These are phyloP conservation scores for Euryodendron excelsum DNA, from an alignment of 148 eudicot species.

Conservation along the genomic window DNA sequence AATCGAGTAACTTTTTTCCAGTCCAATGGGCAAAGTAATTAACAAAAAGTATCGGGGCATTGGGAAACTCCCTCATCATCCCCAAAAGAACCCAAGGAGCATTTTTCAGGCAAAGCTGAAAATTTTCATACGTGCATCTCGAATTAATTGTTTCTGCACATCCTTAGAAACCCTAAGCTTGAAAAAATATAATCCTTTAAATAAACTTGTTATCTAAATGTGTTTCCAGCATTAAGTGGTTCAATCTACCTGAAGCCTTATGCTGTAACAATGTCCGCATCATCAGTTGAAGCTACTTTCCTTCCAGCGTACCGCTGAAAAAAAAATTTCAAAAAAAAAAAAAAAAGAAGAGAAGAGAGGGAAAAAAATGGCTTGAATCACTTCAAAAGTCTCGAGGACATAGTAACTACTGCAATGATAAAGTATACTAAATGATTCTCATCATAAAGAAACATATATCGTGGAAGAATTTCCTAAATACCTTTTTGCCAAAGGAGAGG, in stretches of 20 bases:
- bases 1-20: background rate
- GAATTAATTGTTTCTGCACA: constrained; percentile 6
- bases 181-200: background rate
- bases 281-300: constrained; percentile 39
- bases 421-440: background rate
- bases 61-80: constrained; percentile 13
- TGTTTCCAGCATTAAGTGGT: background rate
- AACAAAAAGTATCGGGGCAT: background rate
- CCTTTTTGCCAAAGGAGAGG: constrained; percentile 55
- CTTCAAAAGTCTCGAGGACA: constrained; percentile 2
- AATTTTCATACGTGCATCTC: background rate
- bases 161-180: background rate
- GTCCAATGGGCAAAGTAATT: background rate
- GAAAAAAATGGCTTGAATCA: background rate
- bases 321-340: too few species aligned
- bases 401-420: background rate
- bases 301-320: constrained; percentile 46
- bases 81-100: constrained; percentile 8
- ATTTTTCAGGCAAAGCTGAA: constrained; percentile 9
- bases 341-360: background rate
- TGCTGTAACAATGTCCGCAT: constrained; percentile 23
- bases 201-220: constrained; percentile 5
- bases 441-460: background rate
- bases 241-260: constrained; percentile 29
- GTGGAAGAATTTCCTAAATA: background rate